A percentile compares a stretch with the other conserved stretches of the same genome.
Conservation (phyloP, 2,329 filamentous ascomycete species). For the Fusarium keratoplasticum region DNA sequence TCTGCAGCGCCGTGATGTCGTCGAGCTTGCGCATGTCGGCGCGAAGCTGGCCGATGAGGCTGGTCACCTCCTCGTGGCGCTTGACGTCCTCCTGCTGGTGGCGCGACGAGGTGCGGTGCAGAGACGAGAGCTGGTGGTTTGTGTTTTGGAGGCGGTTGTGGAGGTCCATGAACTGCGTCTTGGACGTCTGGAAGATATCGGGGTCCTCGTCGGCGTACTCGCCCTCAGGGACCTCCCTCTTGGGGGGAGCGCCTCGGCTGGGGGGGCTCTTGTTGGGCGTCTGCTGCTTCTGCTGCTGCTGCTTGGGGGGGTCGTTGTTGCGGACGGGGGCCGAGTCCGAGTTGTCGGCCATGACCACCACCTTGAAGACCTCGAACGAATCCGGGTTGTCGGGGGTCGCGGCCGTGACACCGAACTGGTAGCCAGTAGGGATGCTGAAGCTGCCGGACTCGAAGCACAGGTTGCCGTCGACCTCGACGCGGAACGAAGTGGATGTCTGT, state of each 20-base stretch:
- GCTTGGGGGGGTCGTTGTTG: slow-evolving; percentile 46
- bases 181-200: slow-evolving; percentile 61
- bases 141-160: slow-evolving; percentile 84
- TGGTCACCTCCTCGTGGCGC: slow-evolving; percentile 66
- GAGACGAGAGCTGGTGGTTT: slow-evolving; percentile 73
- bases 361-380: slow-evolving; percentile 92
- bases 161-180: slow-evolving; percentile 82
- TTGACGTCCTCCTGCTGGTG: slow-evolving; percentile 64
- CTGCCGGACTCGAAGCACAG: slow-evolving; percentile 87
- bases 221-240: slow-evolving; percentile 48
- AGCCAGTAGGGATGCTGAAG: slow-evolving; percentile 81
- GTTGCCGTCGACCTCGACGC: slow-evolving; percentile 82
- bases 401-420: slow-evolving; percentile 88
- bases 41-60: slow-evolving; percentile 61
- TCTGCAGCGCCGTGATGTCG: slow-evolving; percentile 56
- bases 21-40: slow-evolving; percentile 59
- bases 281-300: slow-evolving; percentile 36
- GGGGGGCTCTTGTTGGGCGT: slow-evolving; percentile 31
- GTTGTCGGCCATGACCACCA: slow-evolving; percentile 75
- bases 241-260: slow-evolving; percentile 12
- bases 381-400: slow-evolving; percentile 92
- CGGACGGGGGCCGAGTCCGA: slow-evolving; percentile 40
- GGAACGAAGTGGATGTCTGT: slow-evolving; percentile 73
- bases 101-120: slow-evolving; percentile 68
- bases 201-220: slow-evolving; percentile 61